These are phyloP conservation scores for Brettanomyces naardenensis DNA, from an alignment of 805 yeast species.

Conservation along the genomic window DNA sequence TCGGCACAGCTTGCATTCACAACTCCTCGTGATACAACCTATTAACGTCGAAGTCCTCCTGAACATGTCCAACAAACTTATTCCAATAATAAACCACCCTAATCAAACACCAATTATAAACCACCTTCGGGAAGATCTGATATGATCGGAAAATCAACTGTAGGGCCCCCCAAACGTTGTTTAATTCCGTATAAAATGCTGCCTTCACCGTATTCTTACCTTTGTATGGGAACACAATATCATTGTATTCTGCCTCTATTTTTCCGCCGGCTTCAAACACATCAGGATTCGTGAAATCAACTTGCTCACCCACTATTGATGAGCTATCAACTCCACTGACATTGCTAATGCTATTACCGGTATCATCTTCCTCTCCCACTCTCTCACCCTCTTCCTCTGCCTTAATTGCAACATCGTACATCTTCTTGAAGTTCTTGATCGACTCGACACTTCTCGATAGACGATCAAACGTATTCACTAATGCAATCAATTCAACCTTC, in stretches of 20 bases:
- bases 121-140: slow-evolving; percentile 55
- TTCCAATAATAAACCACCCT: slow-evolving; percentile 61
- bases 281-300: slow-evolving; percentile 2
- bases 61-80: slow-evolving; percentile 55
- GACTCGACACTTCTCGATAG: slow-evolving; percentile 77
- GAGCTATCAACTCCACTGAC: neutral
- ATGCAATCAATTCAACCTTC: slow-evolving; percentile 77
- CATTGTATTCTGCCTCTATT: slow-evolving; percentile 9
- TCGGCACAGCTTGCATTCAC: too few species aligned
- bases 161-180: slow-evolving; percentile 43
- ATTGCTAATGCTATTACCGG: slow-evolving; percentile 1
- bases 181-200: slow-evolving; percentile 12
- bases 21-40: slow-evolving; percentile 19
- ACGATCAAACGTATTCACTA: slow-evolving; percentile 88
- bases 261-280: slow-evolving; percentile 1
- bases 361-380: neutral
- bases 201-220: slow-evolving; percentile 15
- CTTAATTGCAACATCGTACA: slow-evolving; percentile 33
- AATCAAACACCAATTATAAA: slow-evolving; percentile 42
- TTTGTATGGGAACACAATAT: slow-evolving; percentile 17
- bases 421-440: slow-evolving; percentile 57
- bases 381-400: slow-evolving; percentile 19
- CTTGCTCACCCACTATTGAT: slow-evolving; percentile 1
- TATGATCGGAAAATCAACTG: slow-evolving; percentile 62
- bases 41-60: slow-evolving; percentile 24